Evolutionary conservation across 2,329 filamentous ascomycete species (phyloP).

Genomic region (Cephalotrichum gorgonifer): DNA sequence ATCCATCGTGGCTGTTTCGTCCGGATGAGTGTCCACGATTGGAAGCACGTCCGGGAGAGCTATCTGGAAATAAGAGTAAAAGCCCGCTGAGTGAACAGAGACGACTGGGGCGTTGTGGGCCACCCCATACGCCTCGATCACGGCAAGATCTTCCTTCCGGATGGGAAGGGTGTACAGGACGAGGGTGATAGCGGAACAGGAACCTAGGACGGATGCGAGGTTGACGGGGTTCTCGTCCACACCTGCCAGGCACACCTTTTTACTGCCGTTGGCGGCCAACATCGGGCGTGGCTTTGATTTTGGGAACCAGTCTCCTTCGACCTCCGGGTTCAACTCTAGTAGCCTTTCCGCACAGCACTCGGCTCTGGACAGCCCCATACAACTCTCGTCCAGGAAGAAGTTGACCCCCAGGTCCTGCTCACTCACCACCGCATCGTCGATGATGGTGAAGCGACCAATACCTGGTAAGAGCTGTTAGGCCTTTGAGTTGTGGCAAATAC

Average conservation of each 20-base stretch:
- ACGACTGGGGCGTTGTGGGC: slow-evolving; percentile 62
- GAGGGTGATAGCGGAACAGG: slow-evolving; percentile 34
- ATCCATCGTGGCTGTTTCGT: slow-evolving; percentile 74
- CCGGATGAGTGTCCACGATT: slow-evolving; percentile 91
- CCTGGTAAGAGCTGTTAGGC: slow-evolving; percentile 31
- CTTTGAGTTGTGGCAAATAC: not conserved
- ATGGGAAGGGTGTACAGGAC: slow-evolving; percentile 46
- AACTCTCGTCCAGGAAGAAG: slow-evolving; percentile 82
- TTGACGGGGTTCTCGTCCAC: slow-evolving; percentile 15
- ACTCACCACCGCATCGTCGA: slow-evolving; percentile 66
- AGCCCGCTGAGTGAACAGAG: slow-evolving; percentile 80
- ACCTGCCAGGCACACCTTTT: slow-evolving; percentile 3
- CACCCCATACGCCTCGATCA: slow-evolving; percentile 35
- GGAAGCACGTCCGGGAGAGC: slow-evolving; percentile 71
- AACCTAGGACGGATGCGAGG: slow-evolving; percentile 29
- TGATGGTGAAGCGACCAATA: slow-evolving; percentile 84
- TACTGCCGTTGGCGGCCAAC: not conserved
- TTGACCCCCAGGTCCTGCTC: slow-evolving; percentile 87
- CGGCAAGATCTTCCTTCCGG: slow-evolving; percentile 26
- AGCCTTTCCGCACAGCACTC: slow-evolving; percentile 68
- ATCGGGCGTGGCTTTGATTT: slow-evolving; percentile 26
- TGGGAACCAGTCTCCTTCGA: slow-evolving; percentile 62
- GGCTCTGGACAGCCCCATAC: slow-evolving; percentile 67
- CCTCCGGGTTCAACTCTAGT: slow-evolving; percentile 85
- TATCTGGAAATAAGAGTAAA: slow-evolving; percentile 83